Percentiles rank a stretch among this genome's conserved stretches.
These are phyloP conservation scores for Chaetomium olivaceum DNA, from an alignment of 2,329 filamentous ascomycete genomes.

Conservation along the genomic window DNA sequence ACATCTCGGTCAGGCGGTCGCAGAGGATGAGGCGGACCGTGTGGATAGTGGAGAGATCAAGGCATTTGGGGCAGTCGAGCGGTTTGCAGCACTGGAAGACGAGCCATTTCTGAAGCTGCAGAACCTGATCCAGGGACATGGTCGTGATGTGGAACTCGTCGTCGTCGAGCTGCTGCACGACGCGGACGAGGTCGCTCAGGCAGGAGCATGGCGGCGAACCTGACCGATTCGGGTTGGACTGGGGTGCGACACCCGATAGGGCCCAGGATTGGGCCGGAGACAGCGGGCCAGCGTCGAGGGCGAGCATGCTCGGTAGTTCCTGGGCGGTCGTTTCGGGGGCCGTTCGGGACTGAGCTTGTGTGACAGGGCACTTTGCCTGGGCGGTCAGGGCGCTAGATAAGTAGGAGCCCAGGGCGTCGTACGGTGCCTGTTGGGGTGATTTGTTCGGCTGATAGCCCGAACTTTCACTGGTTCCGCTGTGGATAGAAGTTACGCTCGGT, in stretches of 20 bases:
- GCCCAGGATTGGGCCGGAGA: not conserved
- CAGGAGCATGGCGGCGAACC: conserved; percentile 30
- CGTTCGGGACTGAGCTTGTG: not conserved
- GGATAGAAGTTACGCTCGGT: not conserved
- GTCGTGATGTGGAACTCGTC: conserved; percentile 35
- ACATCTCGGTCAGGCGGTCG: conserved; percentile 36
- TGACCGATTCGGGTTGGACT: not conserved
- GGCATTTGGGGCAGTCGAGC: conserved; percentile 33
- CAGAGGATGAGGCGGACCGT: conserved; percentile 36
- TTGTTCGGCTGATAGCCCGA: conserved; percentile 1
- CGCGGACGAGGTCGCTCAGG: conserved; percentile 30
- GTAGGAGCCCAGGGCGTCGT: not conserved
- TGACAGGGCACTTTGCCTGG: not conserved
- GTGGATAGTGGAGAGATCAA: conserved; percentile 20
- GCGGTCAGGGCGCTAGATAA: not conserved
- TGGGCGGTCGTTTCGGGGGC: not conserved
- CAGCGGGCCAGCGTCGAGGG: not conserved
- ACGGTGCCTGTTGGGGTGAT: not conserved
- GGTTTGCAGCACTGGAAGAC: conserved; percentile 35
- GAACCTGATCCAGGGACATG: conserved; percentile 35
- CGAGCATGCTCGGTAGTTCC: conserved; percentile 1
- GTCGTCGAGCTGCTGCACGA: conserved; percentile 37
- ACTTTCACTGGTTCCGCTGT: conserved; percentile 4
- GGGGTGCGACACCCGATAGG: conserved; percentile 1
- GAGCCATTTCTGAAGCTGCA: conserved; percentile 38